A percentile compares a stretch with the other conserved stretches of the same genome.
These are phyloP conservation scores for Metarhizium rileyi DNA, from an alignment of 2,329 filamentous ascomycete species.

Conservation along the genomic window DNA sequence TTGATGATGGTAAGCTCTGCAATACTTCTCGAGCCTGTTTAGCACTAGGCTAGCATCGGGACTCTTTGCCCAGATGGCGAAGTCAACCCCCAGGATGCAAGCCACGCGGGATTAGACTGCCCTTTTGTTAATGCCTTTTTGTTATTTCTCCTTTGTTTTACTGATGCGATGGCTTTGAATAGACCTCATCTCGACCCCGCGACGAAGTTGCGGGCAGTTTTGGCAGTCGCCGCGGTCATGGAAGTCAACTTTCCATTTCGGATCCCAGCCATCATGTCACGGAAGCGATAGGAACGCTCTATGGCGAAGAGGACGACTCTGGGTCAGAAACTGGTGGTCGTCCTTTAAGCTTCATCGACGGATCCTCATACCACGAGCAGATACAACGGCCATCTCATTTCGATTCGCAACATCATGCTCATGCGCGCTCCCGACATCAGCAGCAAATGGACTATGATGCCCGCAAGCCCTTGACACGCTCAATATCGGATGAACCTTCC, in stretches of 20 bases:
- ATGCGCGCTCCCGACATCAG: conserved; percentile 11
- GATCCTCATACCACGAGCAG: conserved; percentile 44
- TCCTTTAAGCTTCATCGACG: conserved; percentile 64
- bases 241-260: conserved; percentile 57
- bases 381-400: conserved; percentile 24
- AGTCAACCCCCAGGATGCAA: no score
- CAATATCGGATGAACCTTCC: conserved; percentile 34
- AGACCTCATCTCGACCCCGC: conserved; percentile 51
- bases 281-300: conserved; percentile 84
- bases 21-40: background rate
- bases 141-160: background rate
- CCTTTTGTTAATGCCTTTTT: background rate
- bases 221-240: conserved; percentile 48
- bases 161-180: background rate
- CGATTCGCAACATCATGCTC: conserved; percentile 1
- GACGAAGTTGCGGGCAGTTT: conserved; percentile 47
- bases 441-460: conserved; percentile 26
- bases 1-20: conserved; percentile 40
- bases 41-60: background rate
- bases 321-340: conserved; percentile 42
- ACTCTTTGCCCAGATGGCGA: no score
- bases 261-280: conserved; percentile 92
- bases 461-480: conserved; percentile 32
- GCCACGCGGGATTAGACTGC: no score
- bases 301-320: conserved; percentile 64